These are phyloP conservation scores for Leucosporidium creatinivorum DNA, from an alignment of 768 basidiomycete genomes.

Conservation along the genomic window DNA sequence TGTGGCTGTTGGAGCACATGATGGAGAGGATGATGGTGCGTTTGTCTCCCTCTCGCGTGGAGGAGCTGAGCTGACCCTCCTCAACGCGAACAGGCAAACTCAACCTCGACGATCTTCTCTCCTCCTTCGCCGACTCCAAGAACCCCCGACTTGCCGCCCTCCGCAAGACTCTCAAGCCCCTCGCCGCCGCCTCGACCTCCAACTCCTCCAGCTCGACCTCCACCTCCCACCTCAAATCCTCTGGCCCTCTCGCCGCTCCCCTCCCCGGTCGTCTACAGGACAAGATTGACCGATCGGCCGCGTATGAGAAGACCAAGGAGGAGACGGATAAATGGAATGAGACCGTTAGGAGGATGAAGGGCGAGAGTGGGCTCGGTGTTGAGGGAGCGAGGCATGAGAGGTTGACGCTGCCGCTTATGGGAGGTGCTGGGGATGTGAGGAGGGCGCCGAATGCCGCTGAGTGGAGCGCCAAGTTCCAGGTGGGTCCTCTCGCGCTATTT, in stretches of 20 bases:
- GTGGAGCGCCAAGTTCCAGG: conserved; percentile 77
- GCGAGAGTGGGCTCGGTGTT: conserved; percentile 51
- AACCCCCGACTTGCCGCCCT: conserved; percentile 38
- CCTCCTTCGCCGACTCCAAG: conserved; percentile 39
- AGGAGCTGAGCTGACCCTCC: not conserved
- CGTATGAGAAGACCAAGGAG: conserved; percentile 83
- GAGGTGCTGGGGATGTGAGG: conserved; percentile 17
- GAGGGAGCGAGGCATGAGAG: conserved; percentile 34
- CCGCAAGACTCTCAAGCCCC: conserved; percentile 35
- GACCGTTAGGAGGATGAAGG: conserved; percentile 84
- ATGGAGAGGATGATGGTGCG: conserved; percentile 17
- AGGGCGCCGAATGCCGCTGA: conserved; percentile 58
- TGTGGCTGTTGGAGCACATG: conserved; percentile 40
- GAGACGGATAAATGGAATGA: conserved; percentile 91
- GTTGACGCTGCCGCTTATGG: conserved; percentile 29
- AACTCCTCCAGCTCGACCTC: conserved; percentile 16
- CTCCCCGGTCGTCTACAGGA: conserved; percentile 81
- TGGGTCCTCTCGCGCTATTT: conserved; percentile 39
- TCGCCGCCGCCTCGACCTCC: conserved; percentile 21
- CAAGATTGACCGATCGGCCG: conserved; percentile 82
- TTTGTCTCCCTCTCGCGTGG: not conserved
- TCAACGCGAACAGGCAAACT: conserved; percentile 21
- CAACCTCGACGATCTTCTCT: conserved; percentile 32
- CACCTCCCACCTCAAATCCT: conserved; percentile 28
- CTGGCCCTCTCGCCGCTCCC: conserved; percentile 61